Evolutionary conservation across 768 basidiomycete species (phyloP).

Genomic region (Pisolithus marmoratus): DNA sequence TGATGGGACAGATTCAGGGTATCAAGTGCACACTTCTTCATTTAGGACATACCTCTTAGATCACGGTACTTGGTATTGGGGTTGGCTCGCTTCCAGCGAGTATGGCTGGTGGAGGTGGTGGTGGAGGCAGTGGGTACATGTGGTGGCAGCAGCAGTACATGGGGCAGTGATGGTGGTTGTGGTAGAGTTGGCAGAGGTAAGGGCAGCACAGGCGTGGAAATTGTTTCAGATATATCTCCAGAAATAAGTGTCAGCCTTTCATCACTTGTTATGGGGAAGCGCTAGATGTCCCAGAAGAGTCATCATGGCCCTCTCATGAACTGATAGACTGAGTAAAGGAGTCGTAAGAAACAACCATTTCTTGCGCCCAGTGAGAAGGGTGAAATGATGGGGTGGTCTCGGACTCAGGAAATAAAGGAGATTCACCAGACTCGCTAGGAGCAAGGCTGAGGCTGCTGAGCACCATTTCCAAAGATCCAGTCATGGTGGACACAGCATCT

Average conservation of each 20-base stretch:
- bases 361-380: slow-evolving; percentile 51
- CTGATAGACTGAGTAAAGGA: slow-evolving; percentile 51
- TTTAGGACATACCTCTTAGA: slow-evolving; percentile 5
- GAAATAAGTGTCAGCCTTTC: slow-evolving; percentile 30
- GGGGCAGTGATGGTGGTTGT: slow-evolving; percentile 2
- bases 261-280: slow-evolving; percentile 30
- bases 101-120: slow-evolving; percentile 10
- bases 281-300: slow-evolving; percentile 70
- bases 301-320: slow-evolving; percentile 55
- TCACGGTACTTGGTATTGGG: slow-evolving; percentile 19
- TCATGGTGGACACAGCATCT: not conserved
- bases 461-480: no score
- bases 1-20: no score
- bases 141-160: not conserved
- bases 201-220: slow-evolving; percentile 16
- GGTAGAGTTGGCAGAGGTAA: slow-evolving; percentile 3
- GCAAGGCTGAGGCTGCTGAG: slow-evolving; percentile 17
- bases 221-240: slow-evolving; percentile 30
- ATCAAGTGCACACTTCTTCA: no score
- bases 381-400: slow-evolving; percentile 36
- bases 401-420: slow-evolving; percentile 28
- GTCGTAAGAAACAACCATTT: slow-evolving; percentile 67
- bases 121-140: slow-evolving; percentile 2
- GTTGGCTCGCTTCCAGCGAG: slow-evolving; percentile 31
- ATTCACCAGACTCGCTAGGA: slow-evolving; percentile 27